phyloP scores from a whole-genome alignment of 306 rosid species.

The Pueraria montana region DNA sequence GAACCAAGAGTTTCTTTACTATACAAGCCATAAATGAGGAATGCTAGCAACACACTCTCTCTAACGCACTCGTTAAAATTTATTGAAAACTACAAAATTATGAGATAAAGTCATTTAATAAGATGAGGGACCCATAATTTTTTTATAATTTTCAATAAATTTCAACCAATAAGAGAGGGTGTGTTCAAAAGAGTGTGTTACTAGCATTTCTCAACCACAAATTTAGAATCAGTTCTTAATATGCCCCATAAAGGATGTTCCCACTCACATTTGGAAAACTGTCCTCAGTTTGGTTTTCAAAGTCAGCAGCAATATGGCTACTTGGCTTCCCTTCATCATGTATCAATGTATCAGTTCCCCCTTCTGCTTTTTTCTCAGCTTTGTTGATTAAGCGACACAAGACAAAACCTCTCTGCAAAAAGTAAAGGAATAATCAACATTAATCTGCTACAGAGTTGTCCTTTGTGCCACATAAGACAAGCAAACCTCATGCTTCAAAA shows the following conservation, averaged over 20 bases:
- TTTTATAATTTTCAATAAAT: too few species aligned
- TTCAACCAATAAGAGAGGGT: too few species aligned
- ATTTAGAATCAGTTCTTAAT: neutral
- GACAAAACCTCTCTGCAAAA: slow-evolving; percentile 52
- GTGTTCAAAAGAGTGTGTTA: neutral
- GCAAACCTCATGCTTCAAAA: neutral
- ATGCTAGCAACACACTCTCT: too few species aligned
- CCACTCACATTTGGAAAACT: slow-evolving; percentile 48
- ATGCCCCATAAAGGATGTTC: slow-evolving; percentile 12
- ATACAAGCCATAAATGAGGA: too few species aligned
- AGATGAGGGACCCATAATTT: too few species aligned
- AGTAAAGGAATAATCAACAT: slow-evolving; percentile 1
- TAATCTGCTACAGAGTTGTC: neutral
- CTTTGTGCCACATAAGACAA: neutral
- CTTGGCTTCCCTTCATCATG: slow-evolving; percentile 45
- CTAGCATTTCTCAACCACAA: neutral
- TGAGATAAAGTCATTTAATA: too few species aligned
- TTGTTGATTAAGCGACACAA: slow-evolving; percentile 57
- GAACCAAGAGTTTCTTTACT: too few species aligned
- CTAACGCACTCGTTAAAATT: too few species aligned
- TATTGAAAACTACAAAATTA: too few species aligned
- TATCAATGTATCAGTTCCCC: neutral
- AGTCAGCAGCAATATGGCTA: slow-evolving; percentile 5
- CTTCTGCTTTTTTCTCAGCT: slow-evolving; percentile 37
- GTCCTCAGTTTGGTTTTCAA: neutral